These are phyloP conservation scores for Crithidia fasciculata DNA, from an alignment of 208 protist species.

Conservation along the genomic window DNA sequence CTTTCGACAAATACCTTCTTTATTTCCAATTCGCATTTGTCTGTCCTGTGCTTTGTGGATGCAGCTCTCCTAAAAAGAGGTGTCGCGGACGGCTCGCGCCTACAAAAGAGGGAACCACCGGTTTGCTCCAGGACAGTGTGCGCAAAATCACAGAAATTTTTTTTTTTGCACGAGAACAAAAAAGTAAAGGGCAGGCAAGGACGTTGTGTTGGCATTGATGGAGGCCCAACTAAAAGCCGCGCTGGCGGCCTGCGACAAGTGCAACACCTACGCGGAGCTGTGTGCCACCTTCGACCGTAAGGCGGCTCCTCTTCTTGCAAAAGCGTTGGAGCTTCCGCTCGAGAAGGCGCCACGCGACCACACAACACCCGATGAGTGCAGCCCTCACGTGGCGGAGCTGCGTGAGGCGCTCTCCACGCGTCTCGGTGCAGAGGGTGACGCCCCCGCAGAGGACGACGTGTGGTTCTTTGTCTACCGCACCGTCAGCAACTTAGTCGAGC, in stretches of 20 bases:
- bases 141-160: too few species aligned
- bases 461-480: conserved; percentile 75
- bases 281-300: conserved; percentile 27
- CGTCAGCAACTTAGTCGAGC: conserved; percentile 55
- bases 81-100: too few species aligned
- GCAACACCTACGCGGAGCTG: conserved; percentile 32
- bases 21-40: too few species aligned
- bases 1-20: too few species aligned
- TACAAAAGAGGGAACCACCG: too few species aligned
- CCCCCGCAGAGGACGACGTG: conserved; percentile 62
- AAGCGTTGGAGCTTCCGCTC: conserved; percentile 44
- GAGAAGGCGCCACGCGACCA: conserved; percentile 61
- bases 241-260: conserved; percentile 37
- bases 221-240: conserved; percentile 41
- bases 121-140: too few species aligned
- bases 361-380: conserved; percentile 74
- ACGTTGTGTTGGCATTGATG: conserved; percentile 16
- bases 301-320: conserved; percentile 54
- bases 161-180: not conserved
- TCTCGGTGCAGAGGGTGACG: conserved; percentile 21
- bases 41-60: too few species aligned
- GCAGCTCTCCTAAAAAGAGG: too few species aligned
- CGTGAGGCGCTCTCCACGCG: conserved; percentile 46
- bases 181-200: not conserved
- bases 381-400: conserved; percentile 48